These are phyloP conservation scores for Puya raimondii DNA, from an alignment of 176 grass and related monocot genomes.

Conservation along the genomic window DNA sequence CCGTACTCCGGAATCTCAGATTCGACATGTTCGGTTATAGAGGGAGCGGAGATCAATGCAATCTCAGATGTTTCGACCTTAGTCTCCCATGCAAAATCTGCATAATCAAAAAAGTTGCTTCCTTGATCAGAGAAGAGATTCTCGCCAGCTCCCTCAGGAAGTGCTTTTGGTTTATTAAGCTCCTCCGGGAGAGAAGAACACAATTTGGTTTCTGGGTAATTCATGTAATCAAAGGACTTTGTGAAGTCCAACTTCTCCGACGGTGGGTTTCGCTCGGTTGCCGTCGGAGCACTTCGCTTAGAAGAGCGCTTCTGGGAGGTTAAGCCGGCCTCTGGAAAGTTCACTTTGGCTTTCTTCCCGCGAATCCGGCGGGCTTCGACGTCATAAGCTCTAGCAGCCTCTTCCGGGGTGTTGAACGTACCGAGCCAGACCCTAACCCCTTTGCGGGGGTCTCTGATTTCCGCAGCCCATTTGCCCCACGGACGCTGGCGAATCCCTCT, in stretches of 20 bases:
- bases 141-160: slow-evolving; percentile 24
- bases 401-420: slow-evolving; percentile 64
- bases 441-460: slow-evolving; percentile 43
- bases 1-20: slow-evolving; percentile 1
- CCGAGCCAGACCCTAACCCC: slow-evolving; percentile 81
- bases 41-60: slow-evolving; percentile 28
- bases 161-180: slow-evolving; percentile 1
- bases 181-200: not conserved
- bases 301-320: slow-evolving; percentile 3
- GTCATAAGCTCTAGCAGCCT: slow-evolving; percentile 65
- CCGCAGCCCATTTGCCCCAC: slow-evolving; percentile 44
- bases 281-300: not conserved
- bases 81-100: slow-evolving; percentile 44
- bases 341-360: slow-evolving; percentile 77
- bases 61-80: slow-evolving; percentile 42
- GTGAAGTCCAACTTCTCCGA: not conserved
- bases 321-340: slow-evolving; percentile 34
- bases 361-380: slow-evolving; percentile 50
- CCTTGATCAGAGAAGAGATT: slow-evolving; percentile 68
- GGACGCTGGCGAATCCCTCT: slow-evolving; percentile 62
- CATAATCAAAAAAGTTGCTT: slow-evolving; percentile 47
- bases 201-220: not conserved
- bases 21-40: slow-evolving; percentile 28
- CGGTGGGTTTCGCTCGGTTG: not conserved
- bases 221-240: not conserved